Conservation (phyloP, 768 basidiomycete species). For the Ramaria rubella region DNA sequence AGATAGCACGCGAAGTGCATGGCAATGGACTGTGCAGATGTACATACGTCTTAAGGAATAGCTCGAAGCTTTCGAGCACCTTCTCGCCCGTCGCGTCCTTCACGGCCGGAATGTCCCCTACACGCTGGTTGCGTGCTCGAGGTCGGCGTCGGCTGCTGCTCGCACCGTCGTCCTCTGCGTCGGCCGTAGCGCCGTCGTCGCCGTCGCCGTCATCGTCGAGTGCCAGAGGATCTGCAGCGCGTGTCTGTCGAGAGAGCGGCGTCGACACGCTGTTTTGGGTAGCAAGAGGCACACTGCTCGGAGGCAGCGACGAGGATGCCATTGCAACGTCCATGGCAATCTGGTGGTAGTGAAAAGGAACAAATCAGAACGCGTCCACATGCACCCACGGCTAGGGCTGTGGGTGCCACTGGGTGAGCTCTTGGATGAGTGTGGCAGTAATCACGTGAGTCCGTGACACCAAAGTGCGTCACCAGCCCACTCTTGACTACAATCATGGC, state of each 20-base stretch:
- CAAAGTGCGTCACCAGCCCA: too few species aligned
- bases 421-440: too few species aligned
- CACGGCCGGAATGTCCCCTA: conserved; percentile 75
- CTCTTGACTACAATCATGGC: conserved; percentile 44
- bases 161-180: conserved; percentile 32
- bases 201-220: conserved; percentile 37
- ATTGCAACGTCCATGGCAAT: conserved; percentile 11
- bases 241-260: conserved; percentile 24
- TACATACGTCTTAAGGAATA: conserved; percentile 84
- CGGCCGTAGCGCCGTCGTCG: background rate
- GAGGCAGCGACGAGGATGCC: conserved; percentile 35
- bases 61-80: conserved; percentile 86
- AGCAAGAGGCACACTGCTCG: conserved; percentile 40
- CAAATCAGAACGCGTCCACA: conserved; percentile 1
- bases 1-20: background rate
- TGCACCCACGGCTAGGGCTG: too few species aligned
- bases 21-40: background rate
- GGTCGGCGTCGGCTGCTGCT: conserved; percentile 38
- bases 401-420: too few species aligned
- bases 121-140: conserved; percentile 35
- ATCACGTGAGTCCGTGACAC: too few species aligned
- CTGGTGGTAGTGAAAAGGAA: background rate
- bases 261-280: conserved; percentile 29
- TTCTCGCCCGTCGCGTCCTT: conserved; percentile 94
- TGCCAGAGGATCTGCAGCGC: conserved; percentile 27